Base-by-base conservation (phyloP, 1,284 basidiomycete species). In the Ustilago shanxiensis region DNA sequence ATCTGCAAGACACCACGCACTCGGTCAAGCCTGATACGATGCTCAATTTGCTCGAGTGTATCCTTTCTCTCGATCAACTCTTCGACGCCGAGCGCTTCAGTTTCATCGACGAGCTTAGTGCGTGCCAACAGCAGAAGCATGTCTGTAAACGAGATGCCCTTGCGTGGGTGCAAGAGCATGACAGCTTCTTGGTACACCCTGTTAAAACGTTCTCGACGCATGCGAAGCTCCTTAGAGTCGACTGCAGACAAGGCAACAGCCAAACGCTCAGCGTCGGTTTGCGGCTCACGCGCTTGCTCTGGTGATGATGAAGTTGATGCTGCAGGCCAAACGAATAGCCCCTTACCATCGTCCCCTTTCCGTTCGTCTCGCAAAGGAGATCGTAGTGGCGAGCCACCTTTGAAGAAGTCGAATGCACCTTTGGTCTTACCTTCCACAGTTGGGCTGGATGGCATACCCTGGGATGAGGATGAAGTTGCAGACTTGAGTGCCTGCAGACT, bases 101-200 rank as follows among this genome's bases (percentile, higher is more conserved):
- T 90, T 84, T 97, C 94, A 67, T 95, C 90, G 77, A 98, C 95
- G 65, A 98, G 88, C 86, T 94, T 96, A 87, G 98, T 92, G 84
- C 97, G 95, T 0, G 94, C 93, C 35, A 99, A 88, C 60, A 98
- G 87, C 52, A 93, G 85, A 14, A 98, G 89, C 94, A 98, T 97
- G 49, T 92, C 90, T 7, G 91, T 94, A 88, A 98, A 98, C 20
- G 94, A 93, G 70, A 99, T 93, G 10, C 95, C 81, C n/a, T 83
- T 81, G 54, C 64, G 71, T 2, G 79, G 73, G 72, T 93, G 90
- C 70, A 92, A 89, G 72, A 92, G 90, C 24, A 76, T 55, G 8
- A 79, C 1, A 1, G 79, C 78, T 52, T 85, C 84, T 59, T 86
- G 82, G 61, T 83, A 85, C 51, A 86, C 65, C 16, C 81, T 78